Base-by-base conservation (phyloP, 495 filamentous ascomycete genomes). In the Hypoxylon trugodes region DNA sequence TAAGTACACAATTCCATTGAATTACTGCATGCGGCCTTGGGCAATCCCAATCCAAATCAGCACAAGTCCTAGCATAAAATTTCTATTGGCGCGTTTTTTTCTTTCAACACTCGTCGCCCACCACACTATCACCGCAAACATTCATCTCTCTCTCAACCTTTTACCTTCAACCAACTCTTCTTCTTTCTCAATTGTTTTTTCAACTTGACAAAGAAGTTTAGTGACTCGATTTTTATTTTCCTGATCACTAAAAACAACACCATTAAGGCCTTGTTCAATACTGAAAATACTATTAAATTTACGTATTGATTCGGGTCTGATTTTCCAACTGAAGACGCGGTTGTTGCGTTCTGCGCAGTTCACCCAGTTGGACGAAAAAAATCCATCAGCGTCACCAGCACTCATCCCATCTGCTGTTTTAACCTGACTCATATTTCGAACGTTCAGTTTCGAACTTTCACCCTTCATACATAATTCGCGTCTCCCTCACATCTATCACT, bases 131-230 rank as follows among this genome's bases (percentile, higher is more conserved):
- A 35, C 41, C 41, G 50, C 33, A 56, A 56, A 52, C 48, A 61
- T 57, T 61, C 40, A 10, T 16, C 28, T 47, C 54, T 59, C 35
- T 59, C 49, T 69, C 52, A 30, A 18, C 22, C n/a, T 53, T 69
- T 56, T 37, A 18, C 22, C n/a, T n/a, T 61, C 61, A 45, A 50
- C 19, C 38, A 35, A 35, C 8, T 26, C 8, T 47, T n/a, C n/a
- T n/a, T n/a, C n/a, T n/a, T 51, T 45, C 19, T 41, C 37, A 52
- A 65, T 65, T 66, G 45, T 54, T 61, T 56, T n/a, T 60, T 40
- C 18, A 61, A 36, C 12, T 5, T 24, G 42, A 59, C 40, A 61
- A 59, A 62, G 38, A 54, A 66, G 7, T n/a, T n/a, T n/a, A n/a
- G n/a, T n/a, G n/a, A n/a, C n/a, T n/a, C n/a, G n/a, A n/a, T n/a